These are phyloP conservation scores for Rhododendron simsii DNA, from an alignment of 148 eudicot genomes.

Conservation along the genomic window DNA sequence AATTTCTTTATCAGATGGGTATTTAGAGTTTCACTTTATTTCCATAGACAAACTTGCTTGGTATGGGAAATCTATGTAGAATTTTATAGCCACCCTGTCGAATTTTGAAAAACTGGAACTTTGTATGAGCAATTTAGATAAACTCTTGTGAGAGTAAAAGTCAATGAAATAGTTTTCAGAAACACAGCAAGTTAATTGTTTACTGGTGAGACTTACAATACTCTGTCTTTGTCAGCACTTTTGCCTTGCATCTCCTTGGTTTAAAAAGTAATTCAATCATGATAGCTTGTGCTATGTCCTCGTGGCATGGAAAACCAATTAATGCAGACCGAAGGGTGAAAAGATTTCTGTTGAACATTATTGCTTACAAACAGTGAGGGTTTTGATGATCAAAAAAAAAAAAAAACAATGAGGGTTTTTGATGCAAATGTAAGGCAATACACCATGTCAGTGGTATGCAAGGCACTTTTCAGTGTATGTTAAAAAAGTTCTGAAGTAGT, in stretches of 20 bases:
- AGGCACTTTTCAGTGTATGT: not conserved
- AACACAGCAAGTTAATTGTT: too few relatives aligned
- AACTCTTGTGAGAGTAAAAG: not conserved
- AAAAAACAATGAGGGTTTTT: not conserved
- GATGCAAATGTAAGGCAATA: too few relatives aligned
- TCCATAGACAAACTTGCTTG: too few relatives aligned
- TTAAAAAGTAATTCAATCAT: not conserved
- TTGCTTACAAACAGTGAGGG: not conserved
- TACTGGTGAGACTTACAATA: too few relatives aligned
- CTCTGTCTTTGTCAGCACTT: not conserved
- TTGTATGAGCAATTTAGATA: not conserved
- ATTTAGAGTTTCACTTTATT: too few relatives aligned
- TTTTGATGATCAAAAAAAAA: too few relatives aligned
- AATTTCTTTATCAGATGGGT: too few relatives aligned
- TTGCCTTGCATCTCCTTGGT: not conserved
- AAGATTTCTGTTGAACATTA: slow-evolving; percentile 1
- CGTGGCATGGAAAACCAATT: not conserved
- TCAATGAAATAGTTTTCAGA: too few relatives aligned
- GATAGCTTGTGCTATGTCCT: not conserved
- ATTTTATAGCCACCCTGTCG: not conserved
- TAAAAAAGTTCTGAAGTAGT: not conserved
- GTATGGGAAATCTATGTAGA: not conserved
- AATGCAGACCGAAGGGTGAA: not conserved
- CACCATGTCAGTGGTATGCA: not conserved
- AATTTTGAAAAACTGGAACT: not conserved